Base-by-base conservation (phyloP, 2,329 filamentous ascomycete genomes). In the Phaeomoniella chlamydospora region DNA sequence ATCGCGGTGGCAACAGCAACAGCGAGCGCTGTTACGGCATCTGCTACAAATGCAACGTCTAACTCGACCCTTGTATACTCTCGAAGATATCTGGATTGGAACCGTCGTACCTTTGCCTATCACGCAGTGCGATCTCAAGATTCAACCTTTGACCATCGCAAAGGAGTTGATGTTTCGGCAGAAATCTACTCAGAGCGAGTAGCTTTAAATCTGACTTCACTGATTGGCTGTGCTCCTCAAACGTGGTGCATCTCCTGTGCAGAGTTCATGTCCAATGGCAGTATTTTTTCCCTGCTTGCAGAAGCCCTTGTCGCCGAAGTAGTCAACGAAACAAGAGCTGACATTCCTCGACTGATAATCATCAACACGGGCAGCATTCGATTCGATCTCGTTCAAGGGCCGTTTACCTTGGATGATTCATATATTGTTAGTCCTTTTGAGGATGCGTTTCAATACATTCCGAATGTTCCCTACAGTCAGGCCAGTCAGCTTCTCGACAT, bases 31-130 rank as follows among this genome's bases (percentile, higher is more conserved):
- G 14, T 34, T 15, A 36, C 42, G 5, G 36, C 39, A 14, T 34
- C 44, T 17, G 38, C 43, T 2, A 42, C 49, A 3, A 57, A 51
- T 35, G 54, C 55, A 6, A 57, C 52, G 2, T 53, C 63, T 4
- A 56, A 56, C 30, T 59, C 53, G 26, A 42, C 34, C 10, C 34
- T 52, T 10, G 39, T 36, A 5, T 77, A 70, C 47, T 67, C 69
- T 3, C 68, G 76, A 5, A 65, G 75, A 15, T 80, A 79, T 47
- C 61, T 81, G 6, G 77, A 81, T 54, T 80, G 74, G 69, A 80
- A 80, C 51, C 66, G 73, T 4, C 57, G 65, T n/a, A 76, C 73
- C 0, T 79, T 80, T 45, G 63, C 68, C 39, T 78, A 74, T 47
- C 76, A 80, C 48, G 66, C 73, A 3, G 53, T 58, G n/a, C 63